These are phyloP conservation scores for Aspergillus uvarum DNA, from an alignment of 2,329 filamentous ascomycete species.

Conservation along the genomic window DNA sequence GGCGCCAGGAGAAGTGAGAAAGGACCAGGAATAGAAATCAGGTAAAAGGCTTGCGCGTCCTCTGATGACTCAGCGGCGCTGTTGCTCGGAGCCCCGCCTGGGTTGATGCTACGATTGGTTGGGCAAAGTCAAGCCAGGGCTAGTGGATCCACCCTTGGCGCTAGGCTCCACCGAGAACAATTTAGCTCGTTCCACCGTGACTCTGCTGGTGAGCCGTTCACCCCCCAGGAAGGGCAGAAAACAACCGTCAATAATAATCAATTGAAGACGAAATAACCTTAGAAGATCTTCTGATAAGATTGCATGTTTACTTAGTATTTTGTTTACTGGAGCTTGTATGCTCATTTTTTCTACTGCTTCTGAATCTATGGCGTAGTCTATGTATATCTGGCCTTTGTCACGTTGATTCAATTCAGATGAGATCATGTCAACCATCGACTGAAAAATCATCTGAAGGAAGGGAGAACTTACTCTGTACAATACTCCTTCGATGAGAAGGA, in stretches of 20 bases:
- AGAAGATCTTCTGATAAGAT: constrained; percentile 17
- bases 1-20: constrained; percentile 14
- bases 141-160: constrained; percentile 1
- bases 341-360: not conserved
- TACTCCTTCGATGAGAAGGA: not conserved
- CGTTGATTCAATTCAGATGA: not conserved
- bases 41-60: constrained; percentile 35
- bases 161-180: constrained; percentile 6
- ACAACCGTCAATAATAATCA: not conserved
- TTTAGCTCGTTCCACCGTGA: not conserved
- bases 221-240: not conserved
- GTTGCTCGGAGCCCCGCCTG: not conserved
- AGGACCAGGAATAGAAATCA: constrained; percentile 26
- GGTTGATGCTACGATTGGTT: not conserved
- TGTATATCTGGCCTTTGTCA: not conserved
- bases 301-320: constrained; percentile 1
- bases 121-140: not conserved
- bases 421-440: not conserved
- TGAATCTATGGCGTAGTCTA: not conserved
- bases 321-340: not conserved
- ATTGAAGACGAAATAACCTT: not conserved
- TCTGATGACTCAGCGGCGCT: constrained; percentile 29
- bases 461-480: not conserved
- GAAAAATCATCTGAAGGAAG: not conserved
- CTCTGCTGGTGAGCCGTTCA: not conserved